These are phyloP conservation scores for Leptodermis oblonga DNA, from an alignment of 257 asterid genomes.

Conservation along the genomic window DNA sequence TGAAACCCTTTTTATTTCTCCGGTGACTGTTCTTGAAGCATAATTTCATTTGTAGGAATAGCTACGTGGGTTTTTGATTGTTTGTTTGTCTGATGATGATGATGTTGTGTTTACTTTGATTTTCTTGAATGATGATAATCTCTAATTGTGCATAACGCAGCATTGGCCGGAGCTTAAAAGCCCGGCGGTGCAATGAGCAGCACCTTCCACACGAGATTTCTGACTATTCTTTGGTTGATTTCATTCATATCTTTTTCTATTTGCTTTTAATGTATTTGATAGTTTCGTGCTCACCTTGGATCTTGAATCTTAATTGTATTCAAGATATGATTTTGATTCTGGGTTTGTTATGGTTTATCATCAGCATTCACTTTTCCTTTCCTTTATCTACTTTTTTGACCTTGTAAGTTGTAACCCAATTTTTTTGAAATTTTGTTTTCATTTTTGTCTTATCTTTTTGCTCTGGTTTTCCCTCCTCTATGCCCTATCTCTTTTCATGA, in stretches of 20 bases:
- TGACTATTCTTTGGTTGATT: conserved; percentile 17
- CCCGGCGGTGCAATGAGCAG: conserved; percentile 50
- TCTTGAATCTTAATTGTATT: not conserved
- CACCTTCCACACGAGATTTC: conserved; percentile 64
- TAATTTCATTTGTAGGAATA: too few species aligned
- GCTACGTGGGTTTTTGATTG: not conserved
- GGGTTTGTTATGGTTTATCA: not conserved
- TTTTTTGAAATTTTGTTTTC: too few species aligned
- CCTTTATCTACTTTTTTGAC: too few species aligned
- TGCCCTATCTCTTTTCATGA: too few species aligned
- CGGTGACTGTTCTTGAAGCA: too few species aligned
- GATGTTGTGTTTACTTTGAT: not conserved
- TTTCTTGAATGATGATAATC: conserved; percentile 37
- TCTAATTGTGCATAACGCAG: conserved; percentile 49
- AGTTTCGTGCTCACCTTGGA: not conserved
- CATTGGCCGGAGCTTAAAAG: conserved; percentile 16
- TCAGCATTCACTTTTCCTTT: too few species aligned
- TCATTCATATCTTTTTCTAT: not conserved
- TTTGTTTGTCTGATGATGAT: not conserved
- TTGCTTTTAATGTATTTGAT: not conserved
- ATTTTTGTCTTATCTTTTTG: too few species aligned
- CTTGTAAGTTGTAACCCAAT: too few species aligned
- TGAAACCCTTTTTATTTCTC: not conserved
- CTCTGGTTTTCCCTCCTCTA: too few species aligned
- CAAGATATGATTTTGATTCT: not conserved